Percentiles rank a stretch among this genome's conserved stretches.
Conservation (phyloP, 805 yeast genomes). For the Candida sithepensis region DNA sequence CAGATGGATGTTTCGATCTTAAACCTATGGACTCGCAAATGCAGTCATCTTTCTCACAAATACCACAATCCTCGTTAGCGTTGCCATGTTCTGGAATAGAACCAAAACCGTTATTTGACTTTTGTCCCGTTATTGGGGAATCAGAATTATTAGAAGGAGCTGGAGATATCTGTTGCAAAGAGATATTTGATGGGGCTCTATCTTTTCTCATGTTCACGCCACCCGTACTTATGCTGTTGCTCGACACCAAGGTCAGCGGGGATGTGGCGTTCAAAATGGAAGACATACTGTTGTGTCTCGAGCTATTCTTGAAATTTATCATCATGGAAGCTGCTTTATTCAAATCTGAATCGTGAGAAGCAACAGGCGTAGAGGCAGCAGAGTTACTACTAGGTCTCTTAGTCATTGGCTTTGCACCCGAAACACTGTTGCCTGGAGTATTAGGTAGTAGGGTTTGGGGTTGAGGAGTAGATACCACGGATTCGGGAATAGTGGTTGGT, state of each 20-base stretch:
- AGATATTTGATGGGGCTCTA: conserved; percentile 7
- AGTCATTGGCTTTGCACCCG: conserved; percentile 2
- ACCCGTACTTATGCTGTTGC: neutral
- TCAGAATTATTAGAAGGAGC: conserved; percentile 43
- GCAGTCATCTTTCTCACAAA: conserved; percentile 68
- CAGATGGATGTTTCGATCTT: conserved; percentile 20
- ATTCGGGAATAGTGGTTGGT: conserved; percentile 13
- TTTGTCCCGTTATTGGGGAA: conserved; percentile 32
- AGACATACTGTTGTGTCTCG: conserved; percentile 22
- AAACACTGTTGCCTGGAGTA: neutral
- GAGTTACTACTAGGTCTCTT: neutral
- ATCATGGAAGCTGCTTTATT: conserved; percentile 28
- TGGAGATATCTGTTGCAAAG: conserved; percentile 38
- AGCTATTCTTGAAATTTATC: conserved; percentile 27
- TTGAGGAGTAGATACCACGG: conserved; percentile 14
- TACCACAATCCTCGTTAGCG: conserved; percentile 46
- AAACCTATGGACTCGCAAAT: conserved; percentile 56
- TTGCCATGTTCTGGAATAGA: conserved; percentile 6
- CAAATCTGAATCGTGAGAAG: conserved; percentile 17
- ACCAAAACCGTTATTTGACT: neutral
- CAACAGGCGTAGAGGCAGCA: conserved; percentile 4
- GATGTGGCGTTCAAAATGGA: conserved; percentile 17
- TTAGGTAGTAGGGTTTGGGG: conserved; percentile 11
- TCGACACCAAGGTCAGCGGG: conserved; percentile 9
- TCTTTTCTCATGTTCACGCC: conserved; percentile 2